phyloP scores from a whole-genome alignment of 1,284 basidiomycete species.

The Xerocomus nothofagi region DNA sequence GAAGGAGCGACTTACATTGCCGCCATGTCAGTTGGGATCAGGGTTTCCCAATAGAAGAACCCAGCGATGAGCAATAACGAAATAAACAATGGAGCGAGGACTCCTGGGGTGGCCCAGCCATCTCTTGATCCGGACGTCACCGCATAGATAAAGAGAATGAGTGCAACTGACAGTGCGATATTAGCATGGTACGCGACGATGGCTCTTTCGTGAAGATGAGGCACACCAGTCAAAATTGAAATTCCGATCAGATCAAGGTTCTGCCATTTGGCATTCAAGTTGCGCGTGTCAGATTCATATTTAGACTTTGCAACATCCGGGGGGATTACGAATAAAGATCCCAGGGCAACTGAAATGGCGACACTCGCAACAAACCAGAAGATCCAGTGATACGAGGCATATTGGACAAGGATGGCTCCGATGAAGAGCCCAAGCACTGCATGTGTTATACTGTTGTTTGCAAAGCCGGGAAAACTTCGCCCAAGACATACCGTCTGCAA shows the following conservation, averaged over 20 bases:
- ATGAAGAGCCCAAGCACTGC: constrained; percentile 38
- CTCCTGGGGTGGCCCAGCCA: constrained; percentile 39
- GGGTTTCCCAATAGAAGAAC: constrained; percentile 44
- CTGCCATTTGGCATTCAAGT: constrained; percentile 27
- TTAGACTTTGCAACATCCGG: constrained; percentile 13
- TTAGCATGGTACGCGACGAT: constrained; percentile 4
- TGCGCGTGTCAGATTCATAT: neutral
- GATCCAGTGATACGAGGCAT: constrained; percentile 45
- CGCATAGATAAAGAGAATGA: constrained; percentile 43
- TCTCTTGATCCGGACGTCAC: constrained; percentile 39
- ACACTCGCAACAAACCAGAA: constrained; percentile 47
- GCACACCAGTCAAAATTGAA: constrained; percentile 32
- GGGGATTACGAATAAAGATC: constrained; percentile 33
- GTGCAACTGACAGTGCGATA: constrained; percentile 22
- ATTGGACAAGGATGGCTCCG: constrained; percentile 39
- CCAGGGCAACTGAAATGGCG: constrained; percentile 37
- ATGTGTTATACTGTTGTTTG: neutral
- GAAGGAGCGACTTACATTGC: constrained; percentile 32
- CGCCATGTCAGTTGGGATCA: constrained; percentile 34
- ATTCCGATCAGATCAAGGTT: constrained; percentile 36
- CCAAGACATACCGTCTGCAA: constrained; percentile 45
- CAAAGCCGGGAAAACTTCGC: neutral
- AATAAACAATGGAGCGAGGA: constrained; percentile 38
- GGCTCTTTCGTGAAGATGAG: neutral
- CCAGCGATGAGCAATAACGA: constrained; percentile 35